Conservation (phyloP, 352 stramenopile species). For the Albugo laibachii region DNA sequence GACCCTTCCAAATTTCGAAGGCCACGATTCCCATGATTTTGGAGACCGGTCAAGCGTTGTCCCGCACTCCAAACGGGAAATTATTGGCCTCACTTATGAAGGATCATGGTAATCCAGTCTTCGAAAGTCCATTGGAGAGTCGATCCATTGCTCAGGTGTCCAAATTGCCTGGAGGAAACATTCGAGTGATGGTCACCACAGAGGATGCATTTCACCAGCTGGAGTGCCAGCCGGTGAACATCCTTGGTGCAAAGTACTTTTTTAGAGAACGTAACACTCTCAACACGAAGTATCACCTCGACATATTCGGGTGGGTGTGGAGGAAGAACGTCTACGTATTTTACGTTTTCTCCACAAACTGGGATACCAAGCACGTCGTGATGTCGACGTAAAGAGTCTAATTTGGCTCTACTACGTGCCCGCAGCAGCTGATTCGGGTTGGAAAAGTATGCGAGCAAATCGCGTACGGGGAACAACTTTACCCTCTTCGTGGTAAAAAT, state of each 20-base stretch:
- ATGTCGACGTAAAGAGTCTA: too few relatives aligned
- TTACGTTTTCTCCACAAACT: too few relatives aligned
- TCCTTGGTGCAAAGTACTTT: not conserved
- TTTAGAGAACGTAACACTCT: slow-evolving; percentile 7
- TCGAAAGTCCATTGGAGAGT: slow-evolving; percentile 1
- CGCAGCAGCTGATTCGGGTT: too few relatives aligned
- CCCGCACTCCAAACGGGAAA: slow-evolving; percentile 1
- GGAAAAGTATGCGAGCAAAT: too few relatives aligned
- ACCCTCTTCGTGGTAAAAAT: too few relatives aligned
- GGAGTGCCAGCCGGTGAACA: slow-evolving; percentile 2
- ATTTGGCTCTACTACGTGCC: too few relatives aligned
- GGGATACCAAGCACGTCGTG: too few relatives aligned
- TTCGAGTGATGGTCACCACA: slow-evolving; percentile 4
- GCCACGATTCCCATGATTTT: slow-evolving; percentile 1
- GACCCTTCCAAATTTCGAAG: slow-evolving; percentile 1
- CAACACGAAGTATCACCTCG: slow-evolving; percentile 2
- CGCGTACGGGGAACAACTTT: too few relatives aligned
- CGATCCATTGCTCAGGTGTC: slow-evolving; percentile 2
- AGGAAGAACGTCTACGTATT: too few relatives aligned
- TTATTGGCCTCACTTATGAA: slow-evolving; percentile 2
- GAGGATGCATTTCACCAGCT: slow-evolving; percentile 1
- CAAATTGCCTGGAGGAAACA: slow-evolving; percentile 2
- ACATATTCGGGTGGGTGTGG: not conserved
- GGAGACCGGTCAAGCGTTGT: not conserved
- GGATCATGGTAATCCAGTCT: not conserved